These are phyloP conservation scores for Triticum timopheevii DNA, from an alignment of 176 grass and related monocot genomes.

Conservation along the genomic window DNA sequence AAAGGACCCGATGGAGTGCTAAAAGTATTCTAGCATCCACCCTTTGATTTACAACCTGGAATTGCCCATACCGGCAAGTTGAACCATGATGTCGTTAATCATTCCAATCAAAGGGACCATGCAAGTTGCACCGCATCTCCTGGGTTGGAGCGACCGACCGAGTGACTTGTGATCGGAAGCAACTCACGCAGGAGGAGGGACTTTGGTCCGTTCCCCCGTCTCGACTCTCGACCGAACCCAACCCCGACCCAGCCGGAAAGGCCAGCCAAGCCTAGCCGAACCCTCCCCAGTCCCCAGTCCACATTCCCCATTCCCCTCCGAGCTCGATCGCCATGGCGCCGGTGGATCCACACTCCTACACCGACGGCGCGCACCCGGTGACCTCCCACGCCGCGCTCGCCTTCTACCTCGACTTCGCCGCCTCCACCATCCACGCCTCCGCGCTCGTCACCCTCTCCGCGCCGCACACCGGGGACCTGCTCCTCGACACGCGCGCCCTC, in stretches of 20 bases:
- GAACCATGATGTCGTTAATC: too few relatives aligned
- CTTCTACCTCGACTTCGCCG: constrained; percentile 88
- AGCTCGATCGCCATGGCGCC: constrained; percentile 54
- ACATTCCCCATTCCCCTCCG: not conserved
- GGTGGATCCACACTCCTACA: constrained; percentile 91
- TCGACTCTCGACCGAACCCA: constrained; percentile 10
- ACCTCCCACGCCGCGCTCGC: constrained; percentile 47
- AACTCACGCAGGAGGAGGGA: too few relatives aligned
- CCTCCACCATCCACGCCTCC: constrained; percentile 60
- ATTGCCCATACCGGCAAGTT: too few relatives aligned
- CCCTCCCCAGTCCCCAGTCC: not conserved
- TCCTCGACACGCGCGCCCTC: constrained; percentile 67
- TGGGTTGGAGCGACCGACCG: too few relatives aligned
- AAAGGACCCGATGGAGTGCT: too few relatives aligned
- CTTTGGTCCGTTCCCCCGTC: not conserved
- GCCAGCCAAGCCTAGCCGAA: not conserved
- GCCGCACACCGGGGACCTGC: constrained; percentile 59
- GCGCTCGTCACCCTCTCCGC: constrained; percentile 54
- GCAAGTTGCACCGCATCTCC: too few relatives aligned
- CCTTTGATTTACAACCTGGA: too few relatives aligned
- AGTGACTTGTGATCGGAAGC: too few relatives aligned
- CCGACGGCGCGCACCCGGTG: constrained; percentile 57
- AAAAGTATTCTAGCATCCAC: too few relatives aligned
- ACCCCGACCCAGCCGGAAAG: not conserved
- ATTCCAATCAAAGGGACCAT: too few relatives aligned